phyloP scores from a whole-genome alignment of 148 eudicot genomes.

The Nepenthes mirabilis region DNA sequence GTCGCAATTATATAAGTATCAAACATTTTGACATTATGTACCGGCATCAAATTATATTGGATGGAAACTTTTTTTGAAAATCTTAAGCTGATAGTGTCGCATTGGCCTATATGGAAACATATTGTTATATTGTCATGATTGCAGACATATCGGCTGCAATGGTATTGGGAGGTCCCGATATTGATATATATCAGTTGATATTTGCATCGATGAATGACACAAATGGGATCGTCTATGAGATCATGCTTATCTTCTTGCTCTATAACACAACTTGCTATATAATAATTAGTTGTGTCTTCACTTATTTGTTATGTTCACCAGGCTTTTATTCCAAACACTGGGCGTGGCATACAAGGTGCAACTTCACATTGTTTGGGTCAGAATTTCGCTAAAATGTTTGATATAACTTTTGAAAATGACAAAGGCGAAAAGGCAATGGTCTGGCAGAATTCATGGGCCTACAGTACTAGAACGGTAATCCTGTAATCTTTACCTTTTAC shows the following conservation, averaged over 20 bases:
- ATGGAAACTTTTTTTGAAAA: too few species aligned
- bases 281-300: neutral
- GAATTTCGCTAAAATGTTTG: conserved; percentile 98
- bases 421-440: conserved; percentile 79
- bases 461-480: conserved; percentile 82
- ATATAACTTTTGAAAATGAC: conserved; percentile 85
- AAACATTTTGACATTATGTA: too few species aligned
- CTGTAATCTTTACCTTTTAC: neutral
- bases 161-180: too few species aligned
- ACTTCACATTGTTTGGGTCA: conserved; percentile 97
- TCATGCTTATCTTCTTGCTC: neutral
- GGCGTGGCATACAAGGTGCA: conserved; percentile 98
- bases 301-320: conserved; percentile 11
- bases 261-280: neutral
- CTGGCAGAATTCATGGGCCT: conserved; percentile 99
- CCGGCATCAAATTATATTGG: too few species aligned
- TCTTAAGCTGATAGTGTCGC: too few species aligned
- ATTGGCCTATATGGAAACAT: too few species aligned
- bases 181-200: too few species aligned
- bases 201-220: too few species aligned
- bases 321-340: conserved; percentile 93
- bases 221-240: neutral
- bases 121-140: too few species aligned
- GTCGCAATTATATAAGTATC: too few species aligned
- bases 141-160: too few species aligned